Base-by-base conservation (phyloP, 371 early-diverging fungal genomes). In the Blyttiomyces sp. region DNA sequence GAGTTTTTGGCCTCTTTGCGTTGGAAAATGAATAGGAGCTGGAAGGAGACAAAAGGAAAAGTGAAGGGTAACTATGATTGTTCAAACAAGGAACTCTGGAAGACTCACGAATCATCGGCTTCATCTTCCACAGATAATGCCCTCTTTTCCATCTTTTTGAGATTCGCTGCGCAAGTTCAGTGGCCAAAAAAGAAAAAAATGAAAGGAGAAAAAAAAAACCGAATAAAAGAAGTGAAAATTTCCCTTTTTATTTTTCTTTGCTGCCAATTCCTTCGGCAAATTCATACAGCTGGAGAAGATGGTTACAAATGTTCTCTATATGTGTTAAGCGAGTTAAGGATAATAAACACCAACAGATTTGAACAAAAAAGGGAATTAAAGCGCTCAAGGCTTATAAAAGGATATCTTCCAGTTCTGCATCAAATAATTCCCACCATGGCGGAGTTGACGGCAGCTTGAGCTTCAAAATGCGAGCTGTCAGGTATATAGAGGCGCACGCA, bases 381-480 rank as follows among this genome's bases (percentile, higher is more conserved):
- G 9, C 39, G 39, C 43, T 11, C 44, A 24, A n/a, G n/a, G n/a
- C n/a, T n/a, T n/a, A n/a, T n/a, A n/a, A n/a, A n/a, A n/a, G n/a
- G 5, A 91, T 68, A 52, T 94, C 93, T 7, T 80, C 83, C 31
- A 74, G 57, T 21, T 77, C 73, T 0, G 88, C 81, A 63, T 95
- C 97, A 78, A 96, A 91, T 16, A 96, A 71, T 6, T 84, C 73
- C 87, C 88, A 95, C 97, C 97, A 97, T 1, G 88, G 80, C 17
- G 88, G 84, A 11, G 63, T 52, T 7, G 60, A 72, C 3, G 96
- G 95, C 34, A 97, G 70, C 27, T 72, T 67, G 9, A 92, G 75
- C 3, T 68, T 67, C 43, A 72, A 74, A 30, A 83, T 82, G 28
- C 88, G 68, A 23, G 92, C 88, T 0, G 94, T 90, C 34, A 96